These are phyloP conservation scores for Haematococcus sp. DNA, from an alignment of 139 green algal genomes.

Conservation along the genomic window DNA sequence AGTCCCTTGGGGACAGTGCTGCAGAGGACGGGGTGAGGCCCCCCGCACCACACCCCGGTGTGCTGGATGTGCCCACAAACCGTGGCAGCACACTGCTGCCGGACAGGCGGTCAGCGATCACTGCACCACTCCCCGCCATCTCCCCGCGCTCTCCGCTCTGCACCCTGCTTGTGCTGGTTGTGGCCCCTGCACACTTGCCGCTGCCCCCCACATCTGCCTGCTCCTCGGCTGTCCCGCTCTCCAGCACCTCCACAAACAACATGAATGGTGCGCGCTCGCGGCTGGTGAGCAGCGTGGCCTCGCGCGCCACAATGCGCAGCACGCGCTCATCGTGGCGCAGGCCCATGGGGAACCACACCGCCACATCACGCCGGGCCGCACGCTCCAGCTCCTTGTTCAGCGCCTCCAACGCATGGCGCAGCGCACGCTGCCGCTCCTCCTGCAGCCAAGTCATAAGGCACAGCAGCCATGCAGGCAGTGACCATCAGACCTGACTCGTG, in stretches of 20 bases:
- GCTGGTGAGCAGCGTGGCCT: slow-evolving; percentile 88
- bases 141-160: no score
- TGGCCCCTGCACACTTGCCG: no score
- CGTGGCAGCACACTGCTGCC: no score
- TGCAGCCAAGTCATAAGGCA: slow-evolving; percentile 11
- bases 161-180: neutral
- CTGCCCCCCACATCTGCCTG: neutral
- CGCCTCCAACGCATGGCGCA: slow-evolving; percentile 40
- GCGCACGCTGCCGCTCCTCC: slow-evolving; percentile 38
- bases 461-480: neutral
- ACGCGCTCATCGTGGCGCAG: slow-evolving; percentile 63
- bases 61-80: no score
- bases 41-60: no score
- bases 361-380: slow-evolving; percentile 53
- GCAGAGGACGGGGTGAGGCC: no score
- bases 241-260: slow-evolving; percentile 48
- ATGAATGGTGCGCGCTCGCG: slow-evolving; percentile 65
- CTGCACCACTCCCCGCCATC: no score
- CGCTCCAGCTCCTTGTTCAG: slow-evolving; percentile 76
- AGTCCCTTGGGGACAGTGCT: no score
- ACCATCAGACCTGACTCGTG: neutral
- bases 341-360: slow-evolving; percentile 82
- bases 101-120: no score
- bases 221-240: slow-evolving; percentile 2
- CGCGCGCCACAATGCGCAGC: slow-evolving; percentile 76